phyloP scores from a whole-genome alignment of 306 rosid species.

The Cercis canadensis region DNA sequence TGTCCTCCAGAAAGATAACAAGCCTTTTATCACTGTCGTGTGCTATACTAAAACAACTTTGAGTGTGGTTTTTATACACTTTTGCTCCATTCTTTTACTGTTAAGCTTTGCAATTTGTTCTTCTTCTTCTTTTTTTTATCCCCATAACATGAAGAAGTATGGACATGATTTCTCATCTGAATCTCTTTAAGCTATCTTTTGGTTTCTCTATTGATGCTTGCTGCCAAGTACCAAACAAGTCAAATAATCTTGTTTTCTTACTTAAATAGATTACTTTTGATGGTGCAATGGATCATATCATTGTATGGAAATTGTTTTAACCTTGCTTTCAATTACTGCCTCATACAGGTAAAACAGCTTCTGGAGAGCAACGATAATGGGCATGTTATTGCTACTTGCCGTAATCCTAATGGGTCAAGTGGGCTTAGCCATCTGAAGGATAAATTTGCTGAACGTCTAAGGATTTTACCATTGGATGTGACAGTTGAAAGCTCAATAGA shows the following conservation, averaged over 20 bases:
- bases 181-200: background rate
- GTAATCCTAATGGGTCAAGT: constrained; percentile 68
- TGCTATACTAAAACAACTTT: too few relatives aligned
- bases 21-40: too few relatives aligned
- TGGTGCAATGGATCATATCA: background rate
- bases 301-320: constrained; percentile 20
- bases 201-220: background rate
- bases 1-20: too few relatives aligned
- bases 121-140: too few relatives aligned
- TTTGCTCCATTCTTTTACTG: background rate
- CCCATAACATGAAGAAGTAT: background rate
- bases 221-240: background rate
- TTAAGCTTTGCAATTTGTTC: background rate
- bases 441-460: constrained; percentile 67
- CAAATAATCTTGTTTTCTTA: background rate
- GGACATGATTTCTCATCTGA: background rate
- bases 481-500: constrained; percentile 84
- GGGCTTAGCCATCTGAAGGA: constrained; percentile 70
- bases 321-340: constrained; percentile 29
- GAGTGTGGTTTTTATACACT: too few relatives aligned
- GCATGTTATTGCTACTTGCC: constrained; percentile 85
- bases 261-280: background rate
- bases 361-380: constrained; percentile 78
- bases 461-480: constrained; percentile 66
- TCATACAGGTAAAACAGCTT: constrained; percentile 75